Evolutionary conservation across 2,329 filamentous ascomycete genomes (phyloP).

Genomic region (Acrodontium crateriforme): DNA sequence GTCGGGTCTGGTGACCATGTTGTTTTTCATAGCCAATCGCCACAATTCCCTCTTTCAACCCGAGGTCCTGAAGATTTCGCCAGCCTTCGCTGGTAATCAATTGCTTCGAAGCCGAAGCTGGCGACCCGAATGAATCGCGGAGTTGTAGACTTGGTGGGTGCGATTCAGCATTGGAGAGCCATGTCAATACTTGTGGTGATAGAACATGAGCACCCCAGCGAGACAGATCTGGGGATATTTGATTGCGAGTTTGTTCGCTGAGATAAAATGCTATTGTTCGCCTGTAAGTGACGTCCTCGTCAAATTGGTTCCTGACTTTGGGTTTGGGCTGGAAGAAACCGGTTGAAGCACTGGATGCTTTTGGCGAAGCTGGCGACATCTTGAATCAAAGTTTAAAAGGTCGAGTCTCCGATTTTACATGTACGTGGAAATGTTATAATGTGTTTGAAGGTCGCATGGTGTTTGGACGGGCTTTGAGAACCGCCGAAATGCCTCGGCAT

Average conservation of each 20-base stretch:
- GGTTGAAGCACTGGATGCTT: too few relatives aligned
- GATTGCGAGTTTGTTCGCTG: conserved; percentile 15
- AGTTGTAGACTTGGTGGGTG: conserved; percentile 49
- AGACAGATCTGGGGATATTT: conserved; percentile 4
- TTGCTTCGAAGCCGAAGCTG: too few relatives aligned
- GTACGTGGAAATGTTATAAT: too few relatives aligned
- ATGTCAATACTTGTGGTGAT: conserved; percentile 38
- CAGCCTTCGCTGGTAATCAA: conserved; percentile 55
- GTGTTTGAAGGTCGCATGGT: too few relatives aligned
- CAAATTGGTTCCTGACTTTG: conserved; percentile 2
- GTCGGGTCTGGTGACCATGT: conserved; percentile 37
- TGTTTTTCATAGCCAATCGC: conserved; percentile 46
- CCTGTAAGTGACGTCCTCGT: conserved; percentile 7
- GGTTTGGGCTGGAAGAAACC: conserved; percentile 9
- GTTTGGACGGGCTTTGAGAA: too few relatives aligned
- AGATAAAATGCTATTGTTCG: conserved; percentile 26
- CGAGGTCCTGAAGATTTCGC: conserved; percentile 46
- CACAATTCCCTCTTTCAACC: conserved; percentile 44
- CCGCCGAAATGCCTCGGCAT: too few relatives aligned
- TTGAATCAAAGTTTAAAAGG: too few relatives aligned
- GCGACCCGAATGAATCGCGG: conserved; percentile 46
- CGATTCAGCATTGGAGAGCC: conserved; percentile 49
- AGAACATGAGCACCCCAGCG: conserved; percentile 40
- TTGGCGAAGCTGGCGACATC: too few relatives aligned
- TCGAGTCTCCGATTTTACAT: too few relatives aligned